Evolutionary conservation across 306 rosid genomes (phyloP).

Genomic region (Trichosanthes truncata): DNA sequence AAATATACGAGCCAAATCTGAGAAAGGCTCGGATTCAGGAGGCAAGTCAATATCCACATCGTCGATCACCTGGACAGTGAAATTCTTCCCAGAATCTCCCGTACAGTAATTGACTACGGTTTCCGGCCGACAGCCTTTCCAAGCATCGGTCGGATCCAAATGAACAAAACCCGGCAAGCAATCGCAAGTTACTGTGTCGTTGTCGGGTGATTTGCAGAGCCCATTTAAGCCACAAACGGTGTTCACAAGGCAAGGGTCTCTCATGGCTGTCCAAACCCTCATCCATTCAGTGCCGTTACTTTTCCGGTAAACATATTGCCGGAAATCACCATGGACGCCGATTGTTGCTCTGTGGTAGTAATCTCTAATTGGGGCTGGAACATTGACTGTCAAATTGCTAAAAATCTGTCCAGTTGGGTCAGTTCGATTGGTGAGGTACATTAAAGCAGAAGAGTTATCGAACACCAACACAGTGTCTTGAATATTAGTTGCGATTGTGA

Average conservation of each 20-base stretch:
- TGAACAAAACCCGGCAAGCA: slow-evolving; percentile 11
- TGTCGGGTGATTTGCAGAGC: background rate
- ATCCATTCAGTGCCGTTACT: background rate
- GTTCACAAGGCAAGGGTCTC: background rate
- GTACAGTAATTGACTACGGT: background rate
- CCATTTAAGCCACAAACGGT: slow-evolving; percentile 3
- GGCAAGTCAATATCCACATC: background rate
- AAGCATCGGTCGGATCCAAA: background rate
- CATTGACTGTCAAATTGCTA: background rate
- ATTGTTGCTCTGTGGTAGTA: slow-evolving; percentile 2
- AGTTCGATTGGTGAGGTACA: background rate
- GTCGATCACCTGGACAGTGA: background rate
- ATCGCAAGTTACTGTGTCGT: slow-evolving; percentile 1
- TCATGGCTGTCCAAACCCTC: background rate
- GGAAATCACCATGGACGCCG: background rate
- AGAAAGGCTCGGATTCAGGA: background rate
- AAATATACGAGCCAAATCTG: background rate
- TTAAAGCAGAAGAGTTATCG: background rate
- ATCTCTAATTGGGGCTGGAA: background rate
- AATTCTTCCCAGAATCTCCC: background rate
- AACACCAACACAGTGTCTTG: background rate
- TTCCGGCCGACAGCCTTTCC: background rate
- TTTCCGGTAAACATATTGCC: background rate
- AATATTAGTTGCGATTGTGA: background rate
- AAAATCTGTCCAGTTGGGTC: background rate